Evolutionary conservation across 2,329 filamentous ascomycete genomes (phyloP).

Genomic region (Plectosphaerella plurivora): DNA sequence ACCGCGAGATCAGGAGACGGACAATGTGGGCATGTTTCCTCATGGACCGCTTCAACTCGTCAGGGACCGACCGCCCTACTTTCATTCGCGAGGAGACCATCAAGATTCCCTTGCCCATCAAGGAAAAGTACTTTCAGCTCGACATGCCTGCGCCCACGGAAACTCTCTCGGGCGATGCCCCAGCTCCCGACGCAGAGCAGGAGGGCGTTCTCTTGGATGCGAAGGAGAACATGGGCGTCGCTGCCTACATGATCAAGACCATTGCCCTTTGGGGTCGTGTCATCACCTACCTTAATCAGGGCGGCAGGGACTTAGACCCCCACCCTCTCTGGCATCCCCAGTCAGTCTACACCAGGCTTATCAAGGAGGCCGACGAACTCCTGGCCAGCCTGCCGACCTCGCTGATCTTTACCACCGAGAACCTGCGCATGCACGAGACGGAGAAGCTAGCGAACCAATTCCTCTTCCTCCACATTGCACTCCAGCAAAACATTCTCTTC

Average conservation of each 20-base stretch:
- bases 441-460: slow-evolving; percentile 89
- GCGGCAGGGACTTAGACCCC: slow-evolving; percentile 74
- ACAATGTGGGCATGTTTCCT: slow-evolving; percentile 98
- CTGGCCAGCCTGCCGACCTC: slow-evolving; percentile 62
- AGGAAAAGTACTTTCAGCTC: slow-evolving; percentile 83
- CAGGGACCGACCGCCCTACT: slow-evolving; percentile 84
- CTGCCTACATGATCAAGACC: slow-evolving; percentile 81
- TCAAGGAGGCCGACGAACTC: slow-evolving; percentile 67
- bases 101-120: slow-evolving; percentile 84
- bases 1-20: slow-evolving; percentile 85
- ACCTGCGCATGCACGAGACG: slow-evolving; percentile 77
- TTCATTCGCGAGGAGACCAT: slow-evolving; percentile 88
- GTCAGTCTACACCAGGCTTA: slow-evolving; percentile 71
- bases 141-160: slow-evolving; percentile 89
- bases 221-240: slow-evolving; percentile 87
- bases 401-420: slow-evolving; percentile 74
- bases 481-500: slow-evolving; percentile 87
- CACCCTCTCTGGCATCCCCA: slow-evolving; percentile 76
- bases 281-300: slow-evolving; percentile 85
- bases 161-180: slow-evolving; percentile 67
- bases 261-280: slow-evolving; percentile 88
- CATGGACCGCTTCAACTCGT: slow-evolving; percentile 97
- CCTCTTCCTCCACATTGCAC: slow-evolving; percentile 83
- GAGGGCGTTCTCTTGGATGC: slow-evolving; percentile 62
- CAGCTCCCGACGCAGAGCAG: slow-evolving; percentile 56